Evolutionary conservation across 169 alveolate genomes (phyloP), one percentile per base, ranked within the genome.

Genomic region (Plasmodium gonderi): DNA sequence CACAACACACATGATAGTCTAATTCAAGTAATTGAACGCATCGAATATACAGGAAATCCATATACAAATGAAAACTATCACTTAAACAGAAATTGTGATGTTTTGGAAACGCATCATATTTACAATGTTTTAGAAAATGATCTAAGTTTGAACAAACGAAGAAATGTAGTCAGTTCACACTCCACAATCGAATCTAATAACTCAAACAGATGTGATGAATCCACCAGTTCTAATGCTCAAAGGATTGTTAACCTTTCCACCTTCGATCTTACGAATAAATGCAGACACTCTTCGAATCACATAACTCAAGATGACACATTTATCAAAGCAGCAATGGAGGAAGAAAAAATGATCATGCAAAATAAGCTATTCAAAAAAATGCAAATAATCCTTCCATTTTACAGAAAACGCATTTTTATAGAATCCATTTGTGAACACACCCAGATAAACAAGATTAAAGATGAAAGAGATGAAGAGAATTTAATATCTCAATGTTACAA

Each of bases 361-460:
- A 38, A 64, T 17, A n/a, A 64, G 20, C 0, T 64, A 17, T 80
- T 76, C 1, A 38, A 49, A 40, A 80, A 80, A 38, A 20, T 80
- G 33, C 51, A 47, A 29, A 33, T 80, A 44, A 38, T 33, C n/a
- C 64, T 80, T 33, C 91, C 91, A n/a, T 80, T 80, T 20, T 80
- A 20, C 33, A 80, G 36, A 47, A 80, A 80, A 23, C 78, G 91
- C 2, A 80, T 80, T 47, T 80, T 80, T 45, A 42, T 80, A 80
- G 91, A 80, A 36, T 75, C 91, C 44, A 80, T 80, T 40, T 23
- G 44, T 17, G 91, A 80, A 1, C 65, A 80, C 72, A 47, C 49
- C 72, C 68, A 80, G 31, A 14, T 11, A 8, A 64, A 67, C 29
- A 36, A 38, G 49, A 8, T 26, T 26, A 67, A 67, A 17, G 49